These are phyloP conservation scores for Diaporthe helianthi DNA, from an alignment of 2,329 filamentous ascomycete genomes.

Conservation along the genomic window DNA sequence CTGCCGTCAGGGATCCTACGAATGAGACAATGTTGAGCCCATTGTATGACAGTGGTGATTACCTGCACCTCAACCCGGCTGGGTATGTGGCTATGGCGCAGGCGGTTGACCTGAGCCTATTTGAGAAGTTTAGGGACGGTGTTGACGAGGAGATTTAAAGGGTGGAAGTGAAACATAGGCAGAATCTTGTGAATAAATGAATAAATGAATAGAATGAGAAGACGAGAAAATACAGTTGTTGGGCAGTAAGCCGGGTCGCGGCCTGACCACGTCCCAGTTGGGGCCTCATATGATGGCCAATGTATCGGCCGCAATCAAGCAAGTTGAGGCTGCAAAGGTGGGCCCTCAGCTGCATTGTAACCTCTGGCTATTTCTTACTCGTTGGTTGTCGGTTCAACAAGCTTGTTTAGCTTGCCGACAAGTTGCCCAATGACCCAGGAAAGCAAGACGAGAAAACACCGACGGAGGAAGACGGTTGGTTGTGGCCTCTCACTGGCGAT, in stretches of 20 bases:
- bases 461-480: neutral
- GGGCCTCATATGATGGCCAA: neutral
- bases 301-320: conserved; percentile 1
- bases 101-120: conserved; percentile 59
- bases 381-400: conserved; percentile 14
- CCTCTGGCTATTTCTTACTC: neutral
- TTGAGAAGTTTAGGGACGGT: conserved; percentile 47
- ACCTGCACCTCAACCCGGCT: conserved; percentile 62
- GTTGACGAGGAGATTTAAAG: conserved; percentile 36
- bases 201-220: neutral
- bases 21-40: conserved; percentile 53
- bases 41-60: conserved; percentile 63
- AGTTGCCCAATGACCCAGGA: conserved; percentile 15
- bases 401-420: conserved; percentile 4
- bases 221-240: neutral
- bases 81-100: conserved; percentile 65
- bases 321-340: conserved; percentile 2
- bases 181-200: neutral
- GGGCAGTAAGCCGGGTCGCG: neutral
- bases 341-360: conserved; percentile 1
- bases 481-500: conserved; percentile 14
- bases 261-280: neutral
- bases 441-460: neutral
- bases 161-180: neutral
- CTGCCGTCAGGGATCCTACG: conserved; percentile 55